These are phyloP conservation scores for Sporothrix variecibatus DNA, from an alignment of 2,329 filamentous ascomycete genomes.

Conservation along the genomic window DNA sequence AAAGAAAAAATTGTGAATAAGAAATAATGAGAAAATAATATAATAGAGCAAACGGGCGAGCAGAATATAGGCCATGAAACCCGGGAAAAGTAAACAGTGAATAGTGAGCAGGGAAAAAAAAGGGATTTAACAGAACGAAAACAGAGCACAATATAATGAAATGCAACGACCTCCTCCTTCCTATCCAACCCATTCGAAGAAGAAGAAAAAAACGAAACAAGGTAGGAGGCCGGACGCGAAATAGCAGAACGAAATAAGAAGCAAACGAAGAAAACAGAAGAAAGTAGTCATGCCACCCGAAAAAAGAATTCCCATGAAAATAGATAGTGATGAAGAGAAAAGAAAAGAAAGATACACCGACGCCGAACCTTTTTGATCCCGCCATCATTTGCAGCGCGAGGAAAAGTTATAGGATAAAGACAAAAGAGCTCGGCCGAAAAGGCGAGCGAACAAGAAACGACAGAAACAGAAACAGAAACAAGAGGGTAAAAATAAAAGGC, in stretches of 20 bases:
- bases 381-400: slow-evolving; percentile 19
- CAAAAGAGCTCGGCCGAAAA: background rate
- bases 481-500: background rate
- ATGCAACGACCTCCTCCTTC: background rate
- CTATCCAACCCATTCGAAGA: slow-evolving; percentile 3
- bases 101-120: background rate
- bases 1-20: background rate
- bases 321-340: background rate
- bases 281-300: slow-evolving; percentile 20
- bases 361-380: slow-evolving; percentile 23
- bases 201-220: background rate
- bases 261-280: background rate
- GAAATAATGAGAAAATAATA: background rate
- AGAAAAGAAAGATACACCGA: slow-evolving; percentile 17
- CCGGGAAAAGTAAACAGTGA: background rate
- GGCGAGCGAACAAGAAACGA: background rate
- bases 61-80: slow-evolving; percentile 4
- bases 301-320: slow-evolving; percentile 11
- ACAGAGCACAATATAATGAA: background rate
- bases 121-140: background rate
- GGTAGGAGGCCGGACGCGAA: background rate
- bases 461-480: background rate
- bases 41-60: background rate
- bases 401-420: background rate
- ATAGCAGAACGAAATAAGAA: background rate